Base-by-base conservation (phyloP, 345 rosid genomes). In the Anastatica hierochuntica region DNA sequence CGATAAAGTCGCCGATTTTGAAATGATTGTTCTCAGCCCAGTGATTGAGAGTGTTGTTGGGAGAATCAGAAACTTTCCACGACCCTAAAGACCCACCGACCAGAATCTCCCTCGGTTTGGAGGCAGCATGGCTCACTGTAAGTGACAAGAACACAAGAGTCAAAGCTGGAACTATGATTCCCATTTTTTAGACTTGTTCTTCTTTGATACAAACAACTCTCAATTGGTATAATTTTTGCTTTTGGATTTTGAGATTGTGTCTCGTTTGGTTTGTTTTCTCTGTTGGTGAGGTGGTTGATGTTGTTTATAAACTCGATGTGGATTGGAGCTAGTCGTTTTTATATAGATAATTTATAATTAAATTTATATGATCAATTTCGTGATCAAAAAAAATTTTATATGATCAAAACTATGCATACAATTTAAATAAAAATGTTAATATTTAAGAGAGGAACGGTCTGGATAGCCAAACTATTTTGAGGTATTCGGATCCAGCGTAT, bases 1-100 rank as follows among this genome's bases (percentile, higher is more conserved):
- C 58, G 14, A 79, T 73, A 44, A 35, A 9, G 43, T 79, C 85
- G 20, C 79, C 79, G 16, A 72, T 49, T 72, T 49, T 58, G 76
- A 79, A 79, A 20, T 73, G 66, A 8, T 6, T 49, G 7, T 33
- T 40, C 34, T 36, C 56, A 4, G 82, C 82, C 85, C 85, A 77
- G 4, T 50, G 54, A 31, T 63, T 74, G 63, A 79, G 65, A 60
- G 64, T 53, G 49, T 62, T 43, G 8, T 52, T 53, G 10, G 63
- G 52, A 31, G 79, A 69, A 26, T 61, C 49, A 7, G 92, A 88
- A 53, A 73, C 53, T 60, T 71, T 64, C 92, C 95, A 86, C 0
- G 84, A 55, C 43, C 67, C 59, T 2, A 59, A 52, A 34, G 59
- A 69, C 38, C 94, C 87, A 2, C 94, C 87, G 15, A 87, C 78